phyloP scores from a whole-genome alignment of 2,329 filamentous ascomycete species.

The Beauveria medogensis region DNA sequence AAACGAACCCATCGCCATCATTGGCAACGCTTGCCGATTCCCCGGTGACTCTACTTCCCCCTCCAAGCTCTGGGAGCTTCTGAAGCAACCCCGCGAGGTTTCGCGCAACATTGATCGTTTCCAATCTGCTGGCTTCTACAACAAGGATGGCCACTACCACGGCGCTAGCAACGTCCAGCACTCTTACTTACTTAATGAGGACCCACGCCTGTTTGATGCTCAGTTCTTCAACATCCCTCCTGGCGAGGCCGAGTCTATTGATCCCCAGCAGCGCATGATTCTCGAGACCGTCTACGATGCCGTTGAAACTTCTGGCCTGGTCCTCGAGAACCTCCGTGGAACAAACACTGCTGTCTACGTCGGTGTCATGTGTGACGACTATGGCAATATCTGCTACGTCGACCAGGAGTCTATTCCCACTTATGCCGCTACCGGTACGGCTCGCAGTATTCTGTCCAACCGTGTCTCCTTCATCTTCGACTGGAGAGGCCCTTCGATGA shows the following conservation, averaged over 20 bases:
- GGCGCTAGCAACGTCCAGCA: constrained; percentile 23
- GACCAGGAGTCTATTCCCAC: constrained; percentile 12
- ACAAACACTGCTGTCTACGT: constrained; percentile 19
- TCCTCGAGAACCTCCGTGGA: constrained; percentile 20
- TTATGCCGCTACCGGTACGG: constrained; percentile 20
- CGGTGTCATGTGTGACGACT: constrained; percentile 18
- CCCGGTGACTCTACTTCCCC: constrained; percentile 15
- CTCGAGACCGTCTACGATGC: constrained; percentile 30
- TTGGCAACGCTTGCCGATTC: constrained; percentile 18
- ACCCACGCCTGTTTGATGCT: constrained; percentile 17
- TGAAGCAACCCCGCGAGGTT: constrained; percentile 15
- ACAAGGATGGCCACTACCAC: constrained; percentile 18
- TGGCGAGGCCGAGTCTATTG: constrained; percentile 19
- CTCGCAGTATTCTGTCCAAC: constrained; percentile 26
- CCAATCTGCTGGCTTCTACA: constrained; percentile 15
- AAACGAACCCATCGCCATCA: constrained; percentile 18
- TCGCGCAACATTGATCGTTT: constrained; percentile 16
- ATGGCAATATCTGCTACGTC: constrained; percentile 9
- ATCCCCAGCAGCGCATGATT: constrained; percentile 25
- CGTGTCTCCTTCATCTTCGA: constrained; percentile 37
- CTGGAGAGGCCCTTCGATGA: constrained; percentile 26
- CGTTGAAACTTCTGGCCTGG: constrained; percentile 20
- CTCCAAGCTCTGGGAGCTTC: constrained; percentile 16
- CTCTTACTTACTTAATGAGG: constrained; percentile 19
- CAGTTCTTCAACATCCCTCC: constrained; percentile 14